Base-by-base conservation (phyloP, 1,284 basidiomycete genomes). In the Acaromyces ingoldii region DNA sequence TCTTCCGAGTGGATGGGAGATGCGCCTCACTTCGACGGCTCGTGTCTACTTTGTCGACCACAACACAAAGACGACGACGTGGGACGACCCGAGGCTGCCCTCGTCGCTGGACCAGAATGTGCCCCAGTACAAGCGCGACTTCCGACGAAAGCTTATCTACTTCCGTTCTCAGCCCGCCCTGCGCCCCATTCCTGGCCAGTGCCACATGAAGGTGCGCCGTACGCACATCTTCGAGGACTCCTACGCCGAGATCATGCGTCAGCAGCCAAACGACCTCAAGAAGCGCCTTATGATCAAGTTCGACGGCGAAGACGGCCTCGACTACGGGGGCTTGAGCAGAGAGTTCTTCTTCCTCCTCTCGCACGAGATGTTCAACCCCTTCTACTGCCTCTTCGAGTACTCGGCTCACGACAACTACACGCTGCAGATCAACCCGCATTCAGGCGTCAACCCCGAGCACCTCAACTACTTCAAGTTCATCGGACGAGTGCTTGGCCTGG, bases 381-480 rank as follows among this genome's bases (percentile, higher is more conserved):
- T 93, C 79, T 99, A 98, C 78, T 95, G 95, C 65, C 81, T 99
- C 39, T 99, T 99, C 78, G 92, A 98, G 79, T 98, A 98, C 78
- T 97, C 93, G 1, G 89, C 95, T 11, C 91, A 96, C 77, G 95
- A 97, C 82, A 97, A 97, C 79, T 97, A 97, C 79, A 99, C 95
- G 4, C 84, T 97, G 10, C 92, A 96, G 79, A 93, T 96, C 79
- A 96, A 96, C 78, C 91, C 91, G 46, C 91, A 92, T 65, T 95
- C 91, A 13, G 90, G 88, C 53, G 90, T 98, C 75, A 98, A 98
- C 77, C 95, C 93, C 0, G 95, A 99, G 76, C 95, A 99, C 78
- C 78, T 99, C 67, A 96, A 91, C 79, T 99, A 98, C 80, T 98
- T 98, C 85, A 96, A 95, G 80, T 98, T 98, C 77, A 96, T 97